Evolutionary conservation across 202 grass and related monocot species (phyloP).

Genomic region (Brachypodium distachyon): DNA sequence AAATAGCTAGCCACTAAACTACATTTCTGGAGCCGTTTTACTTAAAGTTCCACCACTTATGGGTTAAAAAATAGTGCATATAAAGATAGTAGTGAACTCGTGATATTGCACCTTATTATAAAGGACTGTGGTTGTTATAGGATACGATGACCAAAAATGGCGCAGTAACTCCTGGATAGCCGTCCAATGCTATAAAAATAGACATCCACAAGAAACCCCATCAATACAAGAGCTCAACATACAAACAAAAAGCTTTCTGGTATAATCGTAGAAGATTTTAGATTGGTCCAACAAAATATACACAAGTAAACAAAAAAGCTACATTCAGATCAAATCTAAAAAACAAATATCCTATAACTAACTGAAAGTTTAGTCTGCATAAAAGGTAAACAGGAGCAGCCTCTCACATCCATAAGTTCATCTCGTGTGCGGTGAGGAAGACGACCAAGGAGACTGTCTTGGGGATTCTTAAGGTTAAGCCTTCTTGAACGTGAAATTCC

Average conservation of each 20-base stretch:
- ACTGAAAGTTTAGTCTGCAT: background rate
- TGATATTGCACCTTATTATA: conserved; percentile 78
- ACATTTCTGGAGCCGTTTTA: too few relatives aligned
- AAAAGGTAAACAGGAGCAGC: conserved; percentile 2
- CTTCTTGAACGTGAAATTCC: conserved; percentile 85
- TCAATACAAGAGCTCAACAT: background rate
- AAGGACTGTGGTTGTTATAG: conserved; percentile 61
- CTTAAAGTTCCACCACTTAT: background rate
- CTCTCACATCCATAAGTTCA: conserved; percentile 93
- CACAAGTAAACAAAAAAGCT: background rate
- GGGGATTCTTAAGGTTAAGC: conserved; percentile 89
- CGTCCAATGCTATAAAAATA: conserved; percentile 73
- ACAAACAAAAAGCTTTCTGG: conserved; percentile 5
- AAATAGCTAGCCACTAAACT: background rate
- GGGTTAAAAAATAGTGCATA: background rate
- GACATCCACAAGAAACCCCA: conserved; percentile 6
- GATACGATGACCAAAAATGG: conserved; percentile 98
- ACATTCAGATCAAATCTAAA: background rate
- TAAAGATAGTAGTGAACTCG: background rate
- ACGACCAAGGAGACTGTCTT: conserved; percentile 77
- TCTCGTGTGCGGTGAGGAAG: conserved; percentile 65
- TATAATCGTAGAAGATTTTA: background rate
- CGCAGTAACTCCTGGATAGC: conserved; percentile 86
- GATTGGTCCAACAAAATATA: background rate
- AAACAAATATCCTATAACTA: background rate